These are phyloP conservation scores for Diaporthe citriasiana DNA, from an alignment of 2,329 filamentous ascomycete species.

Conservation along the genomic window DNA sequence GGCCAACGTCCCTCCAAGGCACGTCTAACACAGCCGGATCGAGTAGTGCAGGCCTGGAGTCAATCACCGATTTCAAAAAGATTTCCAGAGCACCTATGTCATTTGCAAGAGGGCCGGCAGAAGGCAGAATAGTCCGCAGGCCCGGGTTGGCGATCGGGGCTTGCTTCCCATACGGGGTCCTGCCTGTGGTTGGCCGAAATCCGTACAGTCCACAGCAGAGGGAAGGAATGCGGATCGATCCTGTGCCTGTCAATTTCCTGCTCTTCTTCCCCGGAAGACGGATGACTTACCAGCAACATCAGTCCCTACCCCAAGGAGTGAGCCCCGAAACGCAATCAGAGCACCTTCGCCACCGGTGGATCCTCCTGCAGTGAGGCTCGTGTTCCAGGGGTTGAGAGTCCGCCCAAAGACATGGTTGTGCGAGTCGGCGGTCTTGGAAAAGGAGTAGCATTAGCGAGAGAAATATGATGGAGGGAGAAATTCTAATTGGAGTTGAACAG, in stretches of 20 bases:
- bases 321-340: constrained; percentile 42
- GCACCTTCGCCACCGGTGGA: constrained; percentile 44
- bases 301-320: constrained; percentile 43
- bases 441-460: neutral
- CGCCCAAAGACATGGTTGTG: constrained; percentile 42
- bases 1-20: constrained; percentile 37
- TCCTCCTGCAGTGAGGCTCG: constrained; percentile 40
- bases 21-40: constrained; percentile 40
- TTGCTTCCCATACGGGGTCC: constrained; percentile 42
- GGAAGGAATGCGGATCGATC: constrained; percentile 44
- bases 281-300: constrained; percentile 41
- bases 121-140: constrained; percentile 36
- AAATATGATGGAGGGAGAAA: too few relatives aligned
- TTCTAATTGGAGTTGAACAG: neutral
- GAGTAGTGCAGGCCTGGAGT: constrained; percentile 37
- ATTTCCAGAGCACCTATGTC: constrained; percentile 40
- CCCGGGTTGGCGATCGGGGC: constrained; percentile 37
- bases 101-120: constrained; percentile 41
- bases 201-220: constrained; percentile 44
- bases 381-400: constrained; percentile 41
- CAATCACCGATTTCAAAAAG: constrained; percentile 41
- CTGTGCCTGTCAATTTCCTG: constrained; percentile 18
- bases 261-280: too few relatives aligned
- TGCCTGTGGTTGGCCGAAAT: constrained; percentile 40
- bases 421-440: constrained; percentile 40